Base-by-base conservation (phyloP, 805 yeast genomes). In the Ogataea thermomethanolica region DNA sequence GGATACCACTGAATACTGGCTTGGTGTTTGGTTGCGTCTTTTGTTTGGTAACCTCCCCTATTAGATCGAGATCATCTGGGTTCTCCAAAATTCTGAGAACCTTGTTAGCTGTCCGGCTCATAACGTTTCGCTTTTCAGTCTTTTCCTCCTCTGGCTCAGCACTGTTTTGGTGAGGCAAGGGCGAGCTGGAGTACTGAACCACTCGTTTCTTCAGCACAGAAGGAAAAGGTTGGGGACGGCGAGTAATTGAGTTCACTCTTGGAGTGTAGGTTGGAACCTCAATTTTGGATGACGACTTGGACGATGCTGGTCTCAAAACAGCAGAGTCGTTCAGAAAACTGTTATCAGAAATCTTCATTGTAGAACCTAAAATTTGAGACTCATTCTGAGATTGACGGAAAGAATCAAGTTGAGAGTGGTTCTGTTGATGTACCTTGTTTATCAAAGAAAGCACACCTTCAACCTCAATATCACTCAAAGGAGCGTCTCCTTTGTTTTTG, bases 401-500 rank as follows among this genome's bases (percentile, higher is more conserved):
- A 6, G 50, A 43, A 22, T 41, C 48, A 8, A 37, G 35, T 10
- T 43, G 25, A 26, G 33, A 34, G 25, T 42, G 42, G 26, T 33
- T 41, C 22, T 46, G 54, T 15, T 46, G 56, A 41, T 64, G 59
- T 5, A 70, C 64, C 45, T 69, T 73, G 13, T 66, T 64, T 44
- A 75, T 66, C 12, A 85, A 61, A 5, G 89, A 75, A 45, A 81
- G 57, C 1, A 86, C 91, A n/a, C 95, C 95, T 60, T 83, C 91
- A 53, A 80, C 73, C 58, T 87, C 95, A 30, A 85, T 69, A 17
- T 81, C 87, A 10, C 80, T 69, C 45, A 87, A 66, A 4, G 91
- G 88, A n/a, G 63, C 64, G 41, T 79, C 75, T n/a, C 95, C 95
- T 57, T 84, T 86, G 31, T 65, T 67, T n/a, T 70, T 69, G 59